A percentile compares a stretch with the other conserved stretches of the same genome.
These are phyloP conservation scores for Avena insularis DNA, from an alignment of 176 grass and related monocot genomes.

Conservation along the genomic window DNA sequence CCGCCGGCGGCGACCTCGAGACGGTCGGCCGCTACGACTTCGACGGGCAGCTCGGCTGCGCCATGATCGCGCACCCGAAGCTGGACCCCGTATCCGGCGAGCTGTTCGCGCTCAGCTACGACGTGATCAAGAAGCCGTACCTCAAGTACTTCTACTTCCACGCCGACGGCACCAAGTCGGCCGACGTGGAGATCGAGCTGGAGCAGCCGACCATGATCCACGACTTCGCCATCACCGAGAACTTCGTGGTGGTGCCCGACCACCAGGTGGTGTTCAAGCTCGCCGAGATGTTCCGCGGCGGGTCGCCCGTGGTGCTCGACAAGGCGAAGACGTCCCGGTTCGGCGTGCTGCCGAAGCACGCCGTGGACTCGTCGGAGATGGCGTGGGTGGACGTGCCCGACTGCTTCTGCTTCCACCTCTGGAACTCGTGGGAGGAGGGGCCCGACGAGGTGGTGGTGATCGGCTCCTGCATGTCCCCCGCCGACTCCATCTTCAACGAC, in stretches of 20 bases:
- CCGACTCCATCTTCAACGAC: slow-evolving; percentile 96
- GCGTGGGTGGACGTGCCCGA: slow-evolving; percentile 88
- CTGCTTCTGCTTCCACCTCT: slow-evolving; percentile 99
- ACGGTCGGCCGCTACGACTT: slow-evolving; percentile 74
- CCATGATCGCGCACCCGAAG: slow-evolving; percentile 94
- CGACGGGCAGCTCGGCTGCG: slow-evolving; percentile 58
- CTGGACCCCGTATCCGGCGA: slow-evolving; percentile 66
- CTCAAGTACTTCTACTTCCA: slow-evolving; percentile 80
- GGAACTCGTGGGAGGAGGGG: slow-evolving; percentile 94
- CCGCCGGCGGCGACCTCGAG: slow-evolving; percentile 57
- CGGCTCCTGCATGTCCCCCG: slow-evolving; percentile 89
- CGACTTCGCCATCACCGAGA: slow-evolving; percentile 94
- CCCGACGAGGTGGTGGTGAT: slow-evolving; percentile 72
- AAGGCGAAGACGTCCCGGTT: slow-evolving; percentile 73
- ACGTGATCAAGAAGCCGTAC: slow-evolving; percentile 74
- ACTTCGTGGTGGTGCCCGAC: slow-evolving; percentile 77
- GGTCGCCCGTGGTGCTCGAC: slow-evolving; percentile 81
- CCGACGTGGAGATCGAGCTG: slow-evolving; percentile 73
- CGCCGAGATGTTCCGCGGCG: slow-evolving; percentile 78
- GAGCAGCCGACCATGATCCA: slow-evolving; percentile 93
- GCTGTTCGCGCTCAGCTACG: slow-evolving; percentile 89
- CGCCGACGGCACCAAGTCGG: slow-evolving; percentile 66
- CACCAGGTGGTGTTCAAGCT: slow-evolving; percentile 95
- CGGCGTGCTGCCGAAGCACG: slow-evolving; percentile 81
- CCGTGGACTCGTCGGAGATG: slow-evolving; percentile 60